Evolutionary conservation across 2,329 filamentous ascomycete species (phyloP), one percentile per base, ranked within the genome.

Genomic region (Cladophialophora immunda): DNA sequence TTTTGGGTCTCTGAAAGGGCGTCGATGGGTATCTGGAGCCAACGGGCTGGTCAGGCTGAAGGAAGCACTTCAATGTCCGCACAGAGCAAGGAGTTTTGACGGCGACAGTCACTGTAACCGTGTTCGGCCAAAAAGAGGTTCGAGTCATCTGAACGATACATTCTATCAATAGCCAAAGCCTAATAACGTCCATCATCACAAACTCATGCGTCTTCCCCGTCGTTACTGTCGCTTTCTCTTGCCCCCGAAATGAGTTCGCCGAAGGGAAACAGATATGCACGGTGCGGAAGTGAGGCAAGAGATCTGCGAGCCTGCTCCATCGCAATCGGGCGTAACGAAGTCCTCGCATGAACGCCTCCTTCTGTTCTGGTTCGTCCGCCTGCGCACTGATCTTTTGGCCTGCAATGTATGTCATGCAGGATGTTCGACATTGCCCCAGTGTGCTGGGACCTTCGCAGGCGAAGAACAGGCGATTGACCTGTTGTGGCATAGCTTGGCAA

Each of bases 1-100:
- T 27, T 62, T 68, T 58, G 60, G 63, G 29, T 54, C 47, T 56
- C 38, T 59, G 47, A 54, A 9, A 36, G 34, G 61, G 61, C 54
- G 54, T 54, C 36, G 38, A 50, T 50, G 34, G 25, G 36, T 29
- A 29, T 53, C 34, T 61, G 50, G 58, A 45, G 38, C 63, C 30
- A 45, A 29, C 19, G 29, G 41, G 32, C 1, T 25, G 52, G 38
- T 29, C 34, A 29, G 63, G 58, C 47, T 45, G 29, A 13, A 15
- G 19, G 34, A 11, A 62, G 38, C 50, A 53, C 19, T 36, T 45
- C 55, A 27, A 27, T 29, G 25, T 30, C 41, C 32, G 52, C 17
- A 22, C 27, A n/a, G 27, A 36, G 36, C 34, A 34, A 29, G 65
- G 57, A 47, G 62, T 65, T 65, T 52, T 50, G 30, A 38, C 59